A percentile compares a stretch with the other conserved stretches of the same genome.
Conservation (phyloP, 257 asterid genomes). For the Jaltomata sinuosa region DNA sequence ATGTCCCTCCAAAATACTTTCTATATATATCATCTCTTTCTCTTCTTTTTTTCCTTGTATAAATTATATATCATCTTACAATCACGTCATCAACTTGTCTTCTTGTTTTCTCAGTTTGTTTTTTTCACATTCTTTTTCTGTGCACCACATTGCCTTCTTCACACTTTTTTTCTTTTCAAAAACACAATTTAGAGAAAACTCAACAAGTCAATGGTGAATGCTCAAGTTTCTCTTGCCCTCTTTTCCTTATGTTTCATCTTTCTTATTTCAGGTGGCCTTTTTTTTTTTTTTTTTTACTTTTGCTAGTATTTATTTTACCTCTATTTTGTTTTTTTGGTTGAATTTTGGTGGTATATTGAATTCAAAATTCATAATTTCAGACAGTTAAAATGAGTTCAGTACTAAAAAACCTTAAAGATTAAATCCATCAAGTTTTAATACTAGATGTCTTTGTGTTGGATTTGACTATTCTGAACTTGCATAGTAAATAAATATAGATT, state of each 20-base stretch:
- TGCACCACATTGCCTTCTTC: not conserved
- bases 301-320: not conserved
- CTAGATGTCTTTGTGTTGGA: not conserved
- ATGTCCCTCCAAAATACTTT: not conserved
- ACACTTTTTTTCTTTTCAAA: too few relatives aligned
- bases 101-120: too few relatives aligned
- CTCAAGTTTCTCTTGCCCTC: not conserved
- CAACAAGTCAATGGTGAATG: constrained; percentile 1
- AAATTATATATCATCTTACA: not conserved
- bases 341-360: not conserved
- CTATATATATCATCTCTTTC: not conserved
- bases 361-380: not conserved
- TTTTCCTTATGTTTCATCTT: constrained; percentile 1
- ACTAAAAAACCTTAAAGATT: too few relatives aligned
- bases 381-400: not conserved
- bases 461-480: too few relatives aligned
- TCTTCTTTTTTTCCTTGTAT: too few relatives aligned
- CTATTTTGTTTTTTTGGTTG: not conserved
- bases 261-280: constrained; percentile 15
- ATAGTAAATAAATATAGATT: not conserved
- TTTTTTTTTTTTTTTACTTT: too few relatives aligned
- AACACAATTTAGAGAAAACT: not conserved
- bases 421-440: too few relatives aligned
- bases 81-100: not conserved
- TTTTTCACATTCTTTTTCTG: not conserved